Evolutionary conservation across 1,284 basidiomycete species (phyloP).

Genomic region (Melampsora abietis-canadensis): DNA sequence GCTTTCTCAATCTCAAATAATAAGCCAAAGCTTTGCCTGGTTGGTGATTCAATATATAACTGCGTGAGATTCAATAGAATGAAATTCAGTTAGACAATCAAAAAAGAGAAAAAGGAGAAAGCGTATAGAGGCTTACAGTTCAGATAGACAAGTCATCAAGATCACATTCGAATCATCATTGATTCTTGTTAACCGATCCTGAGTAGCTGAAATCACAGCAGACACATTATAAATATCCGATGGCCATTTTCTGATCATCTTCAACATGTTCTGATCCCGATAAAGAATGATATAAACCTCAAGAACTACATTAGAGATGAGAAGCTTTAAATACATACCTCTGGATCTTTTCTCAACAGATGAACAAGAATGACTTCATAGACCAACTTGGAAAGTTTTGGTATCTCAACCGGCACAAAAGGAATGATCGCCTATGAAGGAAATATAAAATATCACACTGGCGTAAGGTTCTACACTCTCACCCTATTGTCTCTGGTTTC

Average conservation of each 20-base stretch:
- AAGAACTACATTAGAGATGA: not conserved
- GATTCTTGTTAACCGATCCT: constrained; percentile 70
- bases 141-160: constrained; percentile 87
- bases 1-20: constrained; percentile 76
- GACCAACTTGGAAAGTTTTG: constrained; percentile 74
- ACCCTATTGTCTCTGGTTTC: not conserved
- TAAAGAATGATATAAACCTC: not conserved
- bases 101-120: not conserved
- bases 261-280: constrained; percentile 63
- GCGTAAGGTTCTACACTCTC: no score
- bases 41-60: constrained; percentile 80
- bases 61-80: constrained; percentile 51
- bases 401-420: constrained; percentile 75
- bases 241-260: constrained; percentile 84
- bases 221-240: constrained; percentile 80
- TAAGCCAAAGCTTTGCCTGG: constrained; percentile 89
- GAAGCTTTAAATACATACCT: constrained; percentile 57
- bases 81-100: constrained; percentile 9
- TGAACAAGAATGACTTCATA: constrained; percentile 94
- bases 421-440: constrained; percentile 73
- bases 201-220: constrained; percentile 81
- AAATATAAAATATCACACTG: constrained; percentile 44
- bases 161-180: constrained; percentile 57
- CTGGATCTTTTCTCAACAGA: constrained; percentile 72
- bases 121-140: constrained; percentile 64